A percentile compares a stretch with the other conserved stretches of the same genome.
These are phyloP conservation scores for Quercus ilex DNA, from an alignment of 306 rosid genomes.

Conservation along the genomic window DNA sequence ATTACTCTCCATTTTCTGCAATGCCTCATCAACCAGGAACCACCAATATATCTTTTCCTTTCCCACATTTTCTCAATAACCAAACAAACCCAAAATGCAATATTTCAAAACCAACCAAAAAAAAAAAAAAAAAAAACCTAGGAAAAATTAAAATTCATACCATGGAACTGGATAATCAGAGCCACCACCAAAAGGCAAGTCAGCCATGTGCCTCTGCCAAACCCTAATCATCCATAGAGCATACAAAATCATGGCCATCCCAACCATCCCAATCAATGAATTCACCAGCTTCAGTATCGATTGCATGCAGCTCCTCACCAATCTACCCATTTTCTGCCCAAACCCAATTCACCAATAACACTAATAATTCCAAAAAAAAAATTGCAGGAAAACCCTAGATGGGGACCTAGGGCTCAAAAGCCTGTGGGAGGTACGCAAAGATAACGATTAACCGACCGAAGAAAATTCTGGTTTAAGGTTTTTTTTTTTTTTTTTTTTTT, in stretches of 20 bases:
- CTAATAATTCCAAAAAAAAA: background rate
- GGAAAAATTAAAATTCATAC: constrained; percentile 24
- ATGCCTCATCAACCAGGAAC: background rate
- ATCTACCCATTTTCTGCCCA: constrained; percentile 32
- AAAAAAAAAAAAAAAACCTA: background rate
- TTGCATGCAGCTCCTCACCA: constrained; percentile 66
- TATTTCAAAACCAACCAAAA: background rate
- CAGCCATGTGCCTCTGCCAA: constrained; percentile 58
- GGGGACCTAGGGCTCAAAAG: constrained; percentile 23
- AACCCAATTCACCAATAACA: constrained; percentile 13
- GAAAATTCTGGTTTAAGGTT: background rate
- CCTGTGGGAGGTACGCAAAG: background rate
- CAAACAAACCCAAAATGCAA: background rate
- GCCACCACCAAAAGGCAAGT: constrained; percentile 45
- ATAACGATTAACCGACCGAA: background rate
- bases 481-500: too few relatives aligned
- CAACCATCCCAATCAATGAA: constrained; percentile 72
- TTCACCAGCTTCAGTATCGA: constrained; percentile 73
- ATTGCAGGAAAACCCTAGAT: constrained; percentile 15
- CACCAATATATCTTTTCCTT: background rate
- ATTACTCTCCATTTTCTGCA: background rate
- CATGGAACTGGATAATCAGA: constrained; percentile 58
- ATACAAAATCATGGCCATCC: constrained; percentile 66
- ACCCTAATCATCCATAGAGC: constrained; percentile 69
- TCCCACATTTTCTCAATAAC: background rate